Conservation (phyloP, 1,284 basidiomycete genomes). For the Fistulina hepatica region DNA sequence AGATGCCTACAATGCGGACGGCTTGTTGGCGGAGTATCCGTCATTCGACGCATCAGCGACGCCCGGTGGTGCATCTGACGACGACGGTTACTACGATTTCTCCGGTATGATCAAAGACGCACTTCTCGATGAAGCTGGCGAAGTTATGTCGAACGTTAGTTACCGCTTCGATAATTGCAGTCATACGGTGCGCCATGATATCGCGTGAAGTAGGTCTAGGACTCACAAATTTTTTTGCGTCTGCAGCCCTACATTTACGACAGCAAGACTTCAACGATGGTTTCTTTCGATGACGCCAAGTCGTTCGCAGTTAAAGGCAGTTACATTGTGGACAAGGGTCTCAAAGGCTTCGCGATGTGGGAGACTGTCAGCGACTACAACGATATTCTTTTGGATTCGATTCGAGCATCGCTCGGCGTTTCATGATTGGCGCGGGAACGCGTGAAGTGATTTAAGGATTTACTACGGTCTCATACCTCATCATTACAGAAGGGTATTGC, state of each 20-base stretch:
- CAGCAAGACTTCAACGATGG: slow-evolving; percentile 35
- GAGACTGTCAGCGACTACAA: slow-evolving; percentile 39
- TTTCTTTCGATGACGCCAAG: slow-evolving; percentile 46
- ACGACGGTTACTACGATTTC: slow-evolving; percentile 31
- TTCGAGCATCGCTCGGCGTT: no score
- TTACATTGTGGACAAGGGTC: slow-evolving; percentile 29
- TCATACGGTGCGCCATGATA: slow-evolving; percentile 43
- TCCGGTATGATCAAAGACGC: slow-evolving; percentile 42
- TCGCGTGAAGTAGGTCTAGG: slow-evolving; percentile 1
- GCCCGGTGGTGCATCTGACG: slow-evolving; percentile 26
- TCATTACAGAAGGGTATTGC: no score
- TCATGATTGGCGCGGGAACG: no score
- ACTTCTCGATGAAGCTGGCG: slow-evolving; percentile 43
- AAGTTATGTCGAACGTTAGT: no score
- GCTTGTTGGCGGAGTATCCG: slow-evolving; percentile 29
- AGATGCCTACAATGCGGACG: slow-evolving; percentile 24
- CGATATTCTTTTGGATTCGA: slow-evolving; percentile 37
- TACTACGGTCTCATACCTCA: no score
- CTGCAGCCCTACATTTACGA: slow-evolving; percentile 59
- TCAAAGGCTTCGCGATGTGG: slow-evolving; percentile 48
- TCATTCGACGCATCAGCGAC: slow-evolving; percentile 42
- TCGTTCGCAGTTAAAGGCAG: slow-evolving; percentile 31
- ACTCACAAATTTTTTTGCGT: slow-evolving; percentile 5
- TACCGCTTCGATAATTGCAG: slow-evolving; percentile 51
- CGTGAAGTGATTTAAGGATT: no score